Conservation (phyloP, 2,329 filamentous ascomycete species). For the Fusarium sublunatum region DNA sequence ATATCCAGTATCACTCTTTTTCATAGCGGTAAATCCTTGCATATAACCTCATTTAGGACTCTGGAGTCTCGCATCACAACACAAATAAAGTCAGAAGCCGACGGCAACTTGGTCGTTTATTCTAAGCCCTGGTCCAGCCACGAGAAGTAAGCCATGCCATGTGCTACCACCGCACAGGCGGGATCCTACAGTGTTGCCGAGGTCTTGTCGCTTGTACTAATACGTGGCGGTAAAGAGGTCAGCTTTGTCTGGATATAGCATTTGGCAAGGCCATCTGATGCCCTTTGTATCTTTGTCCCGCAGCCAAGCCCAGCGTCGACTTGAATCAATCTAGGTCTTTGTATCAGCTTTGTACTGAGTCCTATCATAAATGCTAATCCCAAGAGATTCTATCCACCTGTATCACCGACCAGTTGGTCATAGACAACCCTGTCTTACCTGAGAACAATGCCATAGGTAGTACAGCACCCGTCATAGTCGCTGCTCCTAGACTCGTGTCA, state of each 20-base stretch:
- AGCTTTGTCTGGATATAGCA: neutral
- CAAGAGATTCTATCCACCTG: constrained; percentile 11
- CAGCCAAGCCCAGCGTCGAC: neutral
- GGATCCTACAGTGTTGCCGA: constrained; percentile 36
- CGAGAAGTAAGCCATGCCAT: constrained; percentile 35
- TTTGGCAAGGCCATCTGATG: neutral
- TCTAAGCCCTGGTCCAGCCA: constrained; percentile 20
- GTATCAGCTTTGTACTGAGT: neutral
- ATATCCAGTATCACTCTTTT: no score
- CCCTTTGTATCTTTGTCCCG: neutral
- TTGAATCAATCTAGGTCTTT: neutral
- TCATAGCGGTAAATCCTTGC: no score
- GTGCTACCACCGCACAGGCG: constrained; percentile 39
- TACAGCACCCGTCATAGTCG: constrained; percentile 54
- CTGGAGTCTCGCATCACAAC: neutral
- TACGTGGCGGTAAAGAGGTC: neutral
- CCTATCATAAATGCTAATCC: neutral
- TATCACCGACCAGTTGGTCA: constrained; percentile 30
- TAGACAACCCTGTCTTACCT: constrained; percentile 35
- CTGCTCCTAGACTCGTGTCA: constrained; percentile 48
- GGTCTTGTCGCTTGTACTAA: constrained; percentile 27
- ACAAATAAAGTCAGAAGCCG: constrained; percentile 2
- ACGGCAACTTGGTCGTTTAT: constrained; percentile 7
- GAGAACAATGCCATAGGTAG: constrained; percentile 36
- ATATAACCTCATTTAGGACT: neutral